Percentiles rank a stretch among this genome's conserved stretches.
These are phyloP conservation scores for Boletus vinaceobasis DNA, from an alignment of 768 basidiomycete genomes.

Conservation along the genomic window DNA sequence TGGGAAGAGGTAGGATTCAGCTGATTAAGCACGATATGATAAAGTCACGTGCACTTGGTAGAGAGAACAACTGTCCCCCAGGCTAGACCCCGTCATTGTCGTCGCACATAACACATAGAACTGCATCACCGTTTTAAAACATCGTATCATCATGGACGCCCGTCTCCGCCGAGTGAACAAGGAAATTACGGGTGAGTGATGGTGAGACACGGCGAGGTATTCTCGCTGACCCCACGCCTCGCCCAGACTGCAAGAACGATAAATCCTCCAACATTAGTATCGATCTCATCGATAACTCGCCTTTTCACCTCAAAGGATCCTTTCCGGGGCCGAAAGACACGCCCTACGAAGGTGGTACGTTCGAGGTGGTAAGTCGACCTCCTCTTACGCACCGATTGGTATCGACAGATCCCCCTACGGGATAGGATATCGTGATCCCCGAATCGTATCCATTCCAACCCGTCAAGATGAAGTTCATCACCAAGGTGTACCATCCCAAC, in stretches of 20 bases:
- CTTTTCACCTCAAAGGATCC: slow-evolving; percentile 87
- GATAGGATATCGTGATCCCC: slow-evolving; percentile 87
- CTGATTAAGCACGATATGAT: slow-evolving; percentile 3
- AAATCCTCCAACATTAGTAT: slow-evolving; percentile 84
- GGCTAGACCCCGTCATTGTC: background rate
- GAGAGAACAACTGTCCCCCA: background rate
- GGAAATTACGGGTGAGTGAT: slow-evolving; percentile 74
- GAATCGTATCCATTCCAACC: slow-evolving; percentile 91
- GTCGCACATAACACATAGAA: background rate
- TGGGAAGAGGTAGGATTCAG: no score
- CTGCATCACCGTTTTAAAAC: background rate
- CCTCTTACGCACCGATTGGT: background rate
- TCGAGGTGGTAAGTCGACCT: slow-evolving; percentile 71
- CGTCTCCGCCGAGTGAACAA: slow-evolving; percentile 88
- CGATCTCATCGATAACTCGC: slow-evolving; percentile 83
- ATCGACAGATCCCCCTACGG: background rate
- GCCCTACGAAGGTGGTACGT: slow-evolving; percentile 89
- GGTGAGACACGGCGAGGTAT: background rate
- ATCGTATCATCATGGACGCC: slow-evolving; percentile 66
- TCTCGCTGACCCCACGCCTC: slow-evolving; percentile 9
- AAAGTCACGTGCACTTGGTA: slow-evolving; percentile 24
- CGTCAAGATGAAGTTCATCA: slow-evolving; percentile 98
- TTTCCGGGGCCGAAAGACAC: slow-evolving; percentile 92
- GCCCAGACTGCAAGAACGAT: slow-evolving; percentile 90
- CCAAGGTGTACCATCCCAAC: slow-evolving; percentile 95